Evolutionary conservation across 2,329 filamentous ascomycete species (phyloP), one percentile per base, ranked within the genome.

Genomic region (Fusarium papillatum): DNA sequence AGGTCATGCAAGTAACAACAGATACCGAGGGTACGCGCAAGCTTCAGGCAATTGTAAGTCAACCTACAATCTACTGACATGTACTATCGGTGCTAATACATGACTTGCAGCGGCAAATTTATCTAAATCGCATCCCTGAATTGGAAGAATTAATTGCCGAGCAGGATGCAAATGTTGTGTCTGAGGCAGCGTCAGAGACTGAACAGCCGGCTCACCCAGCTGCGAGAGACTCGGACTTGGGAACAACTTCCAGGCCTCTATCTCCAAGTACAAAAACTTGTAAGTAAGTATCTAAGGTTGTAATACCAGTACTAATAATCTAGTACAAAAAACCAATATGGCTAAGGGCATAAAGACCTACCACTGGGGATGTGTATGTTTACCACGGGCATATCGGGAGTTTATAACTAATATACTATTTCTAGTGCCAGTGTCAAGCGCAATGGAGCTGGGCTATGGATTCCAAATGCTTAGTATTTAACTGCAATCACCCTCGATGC

Each of bases 161-260:
- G 19, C 19, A 41, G 39, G 19, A 41, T 19, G 9, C 39, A n/a
- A 11, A 19, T n/a, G 39, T 41, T n/a, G 39, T 10, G 19, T 2
- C 9, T n/a, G 5, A 41, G 39, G 39, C 39, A 41, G 39, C 39
- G 4, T 41, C 19, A 43, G 39, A 7, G 19, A n/a, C 39, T 3
- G 5, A 43, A 43, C 19, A n/a, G 19, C 10, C 39, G 6, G 19
- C 39, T 43, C 39, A 19, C 17, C 39, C 19, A 43, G 4, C n/a
- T 43, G 4, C 19, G 3, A 43, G 39, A n/a, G 9, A 11, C 1
- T 43, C 39, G 8, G 6, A 43, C 5, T 11, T 19, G 10, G 4
- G 3, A 10, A 7, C 19, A 3, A 6, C 19, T 43, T 43, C 19
- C 3, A 2, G 2, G 6, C 19, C 5, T 7, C 19, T 5, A 2